Base-by-base conservation (phyloP, 2,329 filamentous ascomycete genomes). In the Coleophoma cylindrospora region DNA sequence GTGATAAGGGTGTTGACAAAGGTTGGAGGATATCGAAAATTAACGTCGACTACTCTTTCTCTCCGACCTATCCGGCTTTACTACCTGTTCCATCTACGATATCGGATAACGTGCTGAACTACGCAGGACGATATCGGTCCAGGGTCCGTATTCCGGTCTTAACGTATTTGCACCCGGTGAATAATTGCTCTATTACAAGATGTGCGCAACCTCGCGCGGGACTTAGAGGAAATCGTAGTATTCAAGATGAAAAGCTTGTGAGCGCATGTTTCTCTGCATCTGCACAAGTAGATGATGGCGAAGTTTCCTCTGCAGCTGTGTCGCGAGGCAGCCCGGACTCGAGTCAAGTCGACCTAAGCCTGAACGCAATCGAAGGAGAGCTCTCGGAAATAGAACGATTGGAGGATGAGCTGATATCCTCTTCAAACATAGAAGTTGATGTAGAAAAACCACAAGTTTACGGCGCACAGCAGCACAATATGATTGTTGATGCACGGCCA, bases 91-190 rank as follows among this genome's bases (percentile, higher is more conserved):
- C 94, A 19, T 83, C 86, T 21, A 83, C 81, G 51, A 95, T 99
- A 58, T 97, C 92, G n/a, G 94, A 99, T 69, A 96, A 94, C 63
- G 91, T 92, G 44, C 80, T 99, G 45, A 96, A 96, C 64, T 95
- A 99, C 65, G 94, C 91, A 22, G 87, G 85, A 52, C 81, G 84
- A 54, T 97, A 95, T 69, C 87, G 94, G 47, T 97, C 94, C 1
- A 83, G 91, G 52, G 84, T 86, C 55, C 85, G 94, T 53, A 91
- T 99, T 67, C 94, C 94, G 2, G 87, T 85, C 3, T 73, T 99
- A 37, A 91, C 91, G 19, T 99, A 99, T 68, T 81, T 96, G n/a
- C 94, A 99, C 67, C 89, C 90, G 0, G 77, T 96, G 61, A 99
- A 97, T 66, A 96, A 95, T 66, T 97, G 94, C 68, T 94, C 91